Conservation (phyloP, 176 grass and related monocot genomes). For the Rhynchospora breviuscula region DNA sequence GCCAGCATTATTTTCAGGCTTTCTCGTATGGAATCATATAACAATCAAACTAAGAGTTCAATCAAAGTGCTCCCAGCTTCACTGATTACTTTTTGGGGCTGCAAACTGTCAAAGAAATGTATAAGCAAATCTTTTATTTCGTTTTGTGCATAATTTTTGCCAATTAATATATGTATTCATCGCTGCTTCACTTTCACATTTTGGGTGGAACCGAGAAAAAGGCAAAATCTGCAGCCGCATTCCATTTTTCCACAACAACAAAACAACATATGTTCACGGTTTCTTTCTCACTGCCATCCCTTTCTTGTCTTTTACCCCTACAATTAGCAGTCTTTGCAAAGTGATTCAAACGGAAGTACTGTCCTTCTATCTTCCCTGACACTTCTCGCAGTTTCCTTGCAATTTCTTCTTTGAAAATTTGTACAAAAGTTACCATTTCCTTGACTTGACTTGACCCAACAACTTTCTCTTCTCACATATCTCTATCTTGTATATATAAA, state of each 20-base stretch:
- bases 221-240: not conserved
- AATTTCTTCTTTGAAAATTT: not conserved
- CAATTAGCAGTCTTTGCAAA: not conserved
- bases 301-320: not conserved
- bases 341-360: not conserved
- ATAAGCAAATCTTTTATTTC: too few relatives aligned
- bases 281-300: not conserved
- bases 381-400: not conserved
- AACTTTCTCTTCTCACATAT: not conserved
- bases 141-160: too few relatives aligned
- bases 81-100: too few relatives aligned
- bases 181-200: not conserved
- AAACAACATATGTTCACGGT: not conserved
- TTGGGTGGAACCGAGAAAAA: not conserved
- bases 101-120: too few relatives aligned
- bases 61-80: too few relatives aligned
- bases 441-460: conserved; percentile 18
- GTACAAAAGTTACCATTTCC: not conserved
- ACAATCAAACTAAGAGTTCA: too few relatives aligned
- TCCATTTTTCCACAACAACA: not conserved
- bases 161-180: too few relatives aligned
- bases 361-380: not conserved
- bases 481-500: not conserved
- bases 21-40: too few relatives aligned
- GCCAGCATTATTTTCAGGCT: too few relatives aligned